These are phyloP conservation scores for Thermothielavioides terrestris DNA, from an alignment of 495 filamentous ascomycete species.

Conservation along the genomic window DNA sequence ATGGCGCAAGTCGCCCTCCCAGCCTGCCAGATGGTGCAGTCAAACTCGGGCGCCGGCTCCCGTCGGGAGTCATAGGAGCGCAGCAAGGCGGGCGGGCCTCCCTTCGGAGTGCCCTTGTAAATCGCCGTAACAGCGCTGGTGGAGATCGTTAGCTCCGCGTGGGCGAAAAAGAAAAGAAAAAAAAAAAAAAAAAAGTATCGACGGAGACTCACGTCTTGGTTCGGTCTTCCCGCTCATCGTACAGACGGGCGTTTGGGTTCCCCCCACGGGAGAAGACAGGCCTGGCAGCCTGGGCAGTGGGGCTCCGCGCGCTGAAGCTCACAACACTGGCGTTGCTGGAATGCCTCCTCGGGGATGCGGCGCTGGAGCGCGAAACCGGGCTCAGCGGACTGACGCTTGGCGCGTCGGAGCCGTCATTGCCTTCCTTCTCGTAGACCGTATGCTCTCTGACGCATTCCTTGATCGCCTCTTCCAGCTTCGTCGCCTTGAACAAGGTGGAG, in stretches of 20 bases:
- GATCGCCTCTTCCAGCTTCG: constrained; percentile 90
- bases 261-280: constrained; percentile 41
- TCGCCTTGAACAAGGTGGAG: constrained; percentile 92
- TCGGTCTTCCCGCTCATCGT: constrained; percentile 73
- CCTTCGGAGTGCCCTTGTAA: constrained; percentile 68
- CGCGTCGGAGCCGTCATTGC: constrained; percentile 50
- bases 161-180: neutral
- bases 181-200: too few relatives aligned
- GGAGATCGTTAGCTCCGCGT: neutral
- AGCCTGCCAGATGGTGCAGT: constrained; percentile 93
- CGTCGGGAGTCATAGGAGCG: constrained; percentile 91
- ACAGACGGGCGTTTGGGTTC: constrained; percentile 58
- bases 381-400: constrained; percentile 25
- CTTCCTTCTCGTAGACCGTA: constrained; percentile 71
- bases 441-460: constrained; percentile 80
- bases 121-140: constrained; percentile 79
- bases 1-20: constrained; percentile 91
- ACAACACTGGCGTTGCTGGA: constrained; percentile 54
- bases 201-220: constrained; percentile 74
- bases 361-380: constrained; percentile 32
- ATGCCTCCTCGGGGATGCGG: constrained; percentile 35
- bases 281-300: constrained; percentile 25
- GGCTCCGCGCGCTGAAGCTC: constrained; percentile 49
- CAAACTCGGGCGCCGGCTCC: constrained; percentile 78
- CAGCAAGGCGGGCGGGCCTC: constrained; percentile 59